Conservation (phyloP, 1,284 basidiomycete genomes). For the Malassezia equina region DNA sequence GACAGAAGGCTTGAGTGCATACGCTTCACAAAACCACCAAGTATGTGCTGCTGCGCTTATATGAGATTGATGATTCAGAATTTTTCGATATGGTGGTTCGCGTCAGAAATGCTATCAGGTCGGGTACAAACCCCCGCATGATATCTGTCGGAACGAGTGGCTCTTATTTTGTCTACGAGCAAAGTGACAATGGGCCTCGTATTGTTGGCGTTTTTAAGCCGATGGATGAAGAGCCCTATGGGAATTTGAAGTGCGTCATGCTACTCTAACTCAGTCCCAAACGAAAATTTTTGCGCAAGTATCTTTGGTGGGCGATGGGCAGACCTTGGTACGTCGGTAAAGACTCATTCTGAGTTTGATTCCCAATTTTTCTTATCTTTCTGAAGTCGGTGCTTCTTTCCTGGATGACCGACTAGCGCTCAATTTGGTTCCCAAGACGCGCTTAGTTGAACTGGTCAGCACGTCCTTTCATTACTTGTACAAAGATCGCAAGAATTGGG, state of each 20-base stretch:
- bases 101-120: slow-evolving; percentile 31
- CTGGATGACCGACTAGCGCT: slow-evolving; percentile 66
- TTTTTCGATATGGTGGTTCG: slow-evolving; percentile 24
- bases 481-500: slow-evolving; percentile 30
- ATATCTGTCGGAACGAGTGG: slow-evolving; percentile 41
- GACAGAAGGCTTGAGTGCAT: not conserved
- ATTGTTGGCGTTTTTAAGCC: slow-evolving; percentile 45
- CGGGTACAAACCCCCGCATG: slow-evolving; percentile 41
- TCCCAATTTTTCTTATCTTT: slow-evolving; percentile 48
- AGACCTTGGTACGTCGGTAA: slow-evolving; percentile 26
- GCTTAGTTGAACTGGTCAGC: slow-evolving; percentile 67
- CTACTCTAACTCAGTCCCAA: slow-evolving; percentile 28
- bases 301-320: slow-evolving; percentile 48
- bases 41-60: slow-evolving; percentile 4
- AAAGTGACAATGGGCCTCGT: not conserved
- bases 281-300: slow-evolving; percentile 43
- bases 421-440: slow-evolving; percentile 73
- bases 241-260: slow-evolving; percentile 42
- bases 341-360: slow-evolving; percentile 30
- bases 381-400: slow-evolving; percentile 73
- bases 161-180: slow-evolving; percentile 38
- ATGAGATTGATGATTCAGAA: slow-evolving; percentile 3
- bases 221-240: slow-evolving; percentile 46
- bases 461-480: slow-evolving; percentile 41
- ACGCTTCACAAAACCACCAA: not conserved